These are phyloP conservation scores for Hamamelis virginiana DNA, from an alignment of 164 flowering plant genomes.

Conservation along the genomic window DNA sequence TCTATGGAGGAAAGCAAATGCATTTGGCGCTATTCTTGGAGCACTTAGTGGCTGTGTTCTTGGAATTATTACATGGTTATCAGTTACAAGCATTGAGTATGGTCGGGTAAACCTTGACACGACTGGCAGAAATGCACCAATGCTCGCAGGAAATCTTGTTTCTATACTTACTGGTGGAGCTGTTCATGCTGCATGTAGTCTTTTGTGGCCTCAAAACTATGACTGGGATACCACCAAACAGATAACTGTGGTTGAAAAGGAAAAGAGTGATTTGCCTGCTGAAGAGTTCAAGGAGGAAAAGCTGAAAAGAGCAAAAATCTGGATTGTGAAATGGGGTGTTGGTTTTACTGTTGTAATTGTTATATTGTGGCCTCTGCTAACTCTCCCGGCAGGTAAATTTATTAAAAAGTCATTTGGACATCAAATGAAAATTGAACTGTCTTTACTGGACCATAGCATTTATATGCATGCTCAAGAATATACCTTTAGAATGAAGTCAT, in stretches of 20 bases:
- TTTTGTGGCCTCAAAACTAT: constrained; percentile 75
- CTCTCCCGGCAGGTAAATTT: constrained; percentile 78
- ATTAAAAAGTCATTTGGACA: too few species aligned
- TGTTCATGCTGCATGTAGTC: constrained; percentile 70
- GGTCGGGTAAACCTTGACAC: constrained; percentile 83
- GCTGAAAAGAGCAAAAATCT: constrained; percentile 58
- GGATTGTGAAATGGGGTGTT: constrained; percentile 95
- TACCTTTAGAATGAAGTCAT: too few species aligned
- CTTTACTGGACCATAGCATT: too few species aligned
- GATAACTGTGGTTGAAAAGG: constrained; percentile 83
- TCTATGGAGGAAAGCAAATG: constrained; percentile 86
- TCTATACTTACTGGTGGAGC: constrained; percentile 80
- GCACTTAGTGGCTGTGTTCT: constrained; percentile 59
- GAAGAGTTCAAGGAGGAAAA: constrained; percentile 77
- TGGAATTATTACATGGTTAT: constrained; percentile 75
- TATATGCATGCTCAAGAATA: too few species aligned
- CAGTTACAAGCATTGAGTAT: constrained; percentile 63
- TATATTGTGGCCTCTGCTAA: constrained; percentile 80
- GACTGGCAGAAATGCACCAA: constrained; percentile 91
- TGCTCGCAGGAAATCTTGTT: constrained; percentile 93
- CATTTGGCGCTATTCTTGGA: constrained; percentile 78
- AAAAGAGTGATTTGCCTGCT: constrained; percentile 47
- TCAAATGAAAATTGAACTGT: too few species aligned
- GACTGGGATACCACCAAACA: constrained; percentile 84
- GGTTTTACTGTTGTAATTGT: constrained; percentile 77